Percentiles rank a stretch among this genome's conserved stretches.
Conservation (phyloP, 2,329 filamentous ascomycete genomes). For the Bipolaris victoriae region DNA sequence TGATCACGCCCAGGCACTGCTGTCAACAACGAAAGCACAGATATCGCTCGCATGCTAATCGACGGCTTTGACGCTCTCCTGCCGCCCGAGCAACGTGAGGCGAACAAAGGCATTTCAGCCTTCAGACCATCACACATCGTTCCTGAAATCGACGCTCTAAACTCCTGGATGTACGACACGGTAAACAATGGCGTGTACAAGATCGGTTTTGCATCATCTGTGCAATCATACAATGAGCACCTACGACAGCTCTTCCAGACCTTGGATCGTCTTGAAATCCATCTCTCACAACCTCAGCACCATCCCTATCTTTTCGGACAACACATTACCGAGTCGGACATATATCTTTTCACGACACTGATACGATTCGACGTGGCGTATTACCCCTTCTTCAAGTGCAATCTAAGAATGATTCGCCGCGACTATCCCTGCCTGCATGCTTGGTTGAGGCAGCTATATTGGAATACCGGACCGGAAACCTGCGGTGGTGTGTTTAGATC, state of each 20-base stretch:
- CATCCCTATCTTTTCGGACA: constrained; percentile 77
- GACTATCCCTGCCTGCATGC: constrained; percentile 81
- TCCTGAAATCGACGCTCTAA: constrained; percentile 73
- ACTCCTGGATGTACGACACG: constrained; percentile 77
- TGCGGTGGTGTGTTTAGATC: constrained; percentile 37
- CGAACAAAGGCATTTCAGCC: constrained; percentile 60
- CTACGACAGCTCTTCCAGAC: constrained; percentile 74
- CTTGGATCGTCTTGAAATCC: constrained; percentile 76
- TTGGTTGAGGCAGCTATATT: constrained; percentile 85
- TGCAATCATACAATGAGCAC: constrained; percentile 80
- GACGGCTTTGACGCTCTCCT: constrained; percentile 43
- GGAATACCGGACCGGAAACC: constrained; percentile 60
- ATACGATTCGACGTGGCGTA: constrained; percentile 63
- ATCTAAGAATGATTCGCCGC: constrained; percentile 80
- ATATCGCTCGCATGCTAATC: constrained; percentile 45
- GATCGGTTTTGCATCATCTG: constrained; percentile 81
- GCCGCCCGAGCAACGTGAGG: constrained; percentile 60
- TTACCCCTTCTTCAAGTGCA: constrained; percentile 71
- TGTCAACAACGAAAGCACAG: constrained; percentile 47
- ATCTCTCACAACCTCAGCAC: constrained; percentile 61
- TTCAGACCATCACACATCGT: constrained; percentile 72
- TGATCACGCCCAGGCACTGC: constrained; percentile 33
- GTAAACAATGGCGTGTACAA: constrained; percentile 64
- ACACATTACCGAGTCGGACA: constrained; percentile 55
- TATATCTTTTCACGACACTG: constrained; percentile 62